A percentile compares a stretch with the other conserved stretches of the same genome.
These are phyloP conservation scores for Cymodocea nodosa DNA, from an alignment of 116 monocot genomes.

Conservation along the genomic window DNA sequence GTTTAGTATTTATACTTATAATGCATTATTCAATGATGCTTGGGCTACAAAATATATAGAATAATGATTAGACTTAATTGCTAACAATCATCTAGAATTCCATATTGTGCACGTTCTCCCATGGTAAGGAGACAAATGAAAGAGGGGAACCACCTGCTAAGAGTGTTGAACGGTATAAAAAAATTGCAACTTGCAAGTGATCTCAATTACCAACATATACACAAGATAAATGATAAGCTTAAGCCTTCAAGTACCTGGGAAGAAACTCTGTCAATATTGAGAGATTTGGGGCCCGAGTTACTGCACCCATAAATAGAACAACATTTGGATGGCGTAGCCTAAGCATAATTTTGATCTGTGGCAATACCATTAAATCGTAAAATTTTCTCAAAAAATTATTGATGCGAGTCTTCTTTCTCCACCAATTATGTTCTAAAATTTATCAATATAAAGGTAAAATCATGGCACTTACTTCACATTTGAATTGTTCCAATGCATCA, in stretches of 20 bases:
- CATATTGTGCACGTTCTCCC: too few species aligned
- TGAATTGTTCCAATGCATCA: conserved; percentile 89
- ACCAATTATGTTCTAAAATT: background rate
- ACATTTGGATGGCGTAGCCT: conserved; percentile 96
- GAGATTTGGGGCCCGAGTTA: conserved; percentile 90
- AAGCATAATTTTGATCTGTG: conserved; percentile 88
- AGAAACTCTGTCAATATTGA: conserved; percentile 97
- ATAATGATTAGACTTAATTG: too few species aligned
- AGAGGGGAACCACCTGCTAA: too few species aligned
- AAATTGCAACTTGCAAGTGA: too few species aligned
- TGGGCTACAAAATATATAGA: too few species aligned
- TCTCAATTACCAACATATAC: too few species aligned
- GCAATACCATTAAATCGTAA: background rate
- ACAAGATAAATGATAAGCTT: too few species aligned
- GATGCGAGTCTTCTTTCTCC: background rate
- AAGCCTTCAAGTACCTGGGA: conserved; percentile 44
- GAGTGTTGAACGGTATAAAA: too few species aligned
- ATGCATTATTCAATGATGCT: too few species aligned
- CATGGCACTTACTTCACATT: conserved; percentile 53
- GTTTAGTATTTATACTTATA: too few species aligned
- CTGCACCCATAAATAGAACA: conserved; percentile 95
- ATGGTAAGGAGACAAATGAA: too few species aligned
- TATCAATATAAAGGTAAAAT: background rate
- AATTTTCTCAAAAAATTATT: background rate
- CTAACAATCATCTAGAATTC: too few species aligned